phyloP scores from a whole-genome alignment of 192 early-diverging fungal species.

The Coemansia sp. region DNA sequence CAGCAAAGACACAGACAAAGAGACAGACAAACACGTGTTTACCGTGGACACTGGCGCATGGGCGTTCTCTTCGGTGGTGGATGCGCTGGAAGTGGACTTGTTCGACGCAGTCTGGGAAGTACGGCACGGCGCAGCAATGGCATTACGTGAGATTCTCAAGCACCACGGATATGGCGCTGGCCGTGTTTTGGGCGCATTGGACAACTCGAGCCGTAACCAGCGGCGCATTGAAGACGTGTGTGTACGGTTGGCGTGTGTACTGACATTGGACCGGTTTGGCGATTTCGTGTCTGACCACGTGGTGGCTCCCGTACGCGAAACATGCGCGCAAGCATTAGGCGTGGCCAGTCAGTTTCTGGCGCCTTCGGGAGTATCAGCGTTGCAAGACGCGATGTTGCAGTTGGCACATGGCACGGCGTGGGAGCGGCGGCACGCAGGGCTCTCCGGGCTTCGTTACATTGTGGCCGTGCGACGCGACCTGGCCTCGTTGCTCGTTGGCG shows the following conservation, averaged over 20 bases:
- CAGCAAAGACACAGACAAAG: conserved; percentile 1
- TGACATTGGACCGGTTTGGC: conserved; percentile 92
- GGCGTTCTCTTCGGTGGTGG: conserved; percentile 69
- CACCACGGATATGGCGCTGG: conserved; percentile 83
- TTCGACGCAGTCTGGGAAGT: conserved; percentile 84
- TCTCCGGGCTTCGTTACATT: conserved; percentile 91
- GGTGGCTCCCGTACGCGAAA: conserved; percentile 94
- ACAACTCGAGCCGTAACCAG: conserved; percentile 70
- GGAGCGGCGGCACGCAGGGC: conserved; percentile 90
- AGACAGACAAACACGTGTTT: conserved; percentile 59
- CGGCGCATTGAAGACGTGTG: conserved; percentile 84
- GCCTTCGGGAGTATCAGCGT: conserved; percentile 53
- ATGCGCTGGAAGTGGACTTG: conserved; percentile 69
- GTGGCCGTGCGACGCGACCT: conserved; percentile 89
- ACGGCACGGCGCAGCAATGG: conserved; percentile 95
- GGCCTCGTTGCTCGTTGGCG: conserved; percentile 69
- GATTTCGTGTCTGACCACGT: conserved; percentile 97
- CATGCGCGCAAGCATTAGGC: conserved; percentile 80
- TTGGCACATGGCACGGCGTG: conserved; percentile 62
- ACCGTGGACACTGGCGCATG: conserved; percentile 73
- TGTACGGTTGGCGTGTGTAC: conserved; percentile 88
- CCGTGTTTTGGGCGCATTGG: conserved; percentile 57
- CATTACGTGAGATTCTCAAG: conserved; percentile 85
- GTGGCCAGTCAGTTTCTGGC: conserved; percentile 68
- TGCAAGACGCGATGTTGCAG: conserved; percentile 62